phyloP scores from a whole-genome alignment of 306 rosid species.

The Trifolium repens region DNA sequence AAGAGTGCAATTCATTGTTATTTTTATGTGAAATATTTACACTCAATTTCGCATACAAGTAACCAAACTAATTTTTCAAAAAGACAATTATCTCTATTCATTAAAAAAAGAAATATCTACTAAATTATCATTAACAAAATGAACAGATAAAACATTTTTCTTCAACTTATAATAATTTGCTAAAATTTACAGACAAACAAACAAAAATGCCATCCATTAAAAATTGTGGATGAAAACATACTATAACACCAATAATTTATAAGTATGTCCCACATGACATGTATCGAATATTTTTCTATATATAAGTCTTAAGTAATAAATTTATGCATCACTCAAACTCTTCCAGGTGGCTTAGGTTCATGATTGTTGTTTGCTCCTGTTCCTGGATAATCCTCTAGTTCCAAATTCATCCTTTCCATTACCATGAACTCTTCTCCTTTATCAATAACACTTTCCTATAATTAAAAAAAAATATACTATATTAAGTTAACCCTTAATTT shows the following conservation, averaged over 20 bases:
- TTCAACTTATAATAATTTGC: neutral
- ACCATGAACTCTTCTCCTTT: constrained; percentile 22
- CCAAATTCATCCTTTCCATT: constrained; percentile 51
- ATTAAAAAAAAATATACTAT: neutral
- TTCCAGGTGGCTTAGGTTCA: constrained; percentile 59
- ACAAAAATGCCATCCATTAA: neutral
- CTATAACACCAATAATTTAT: neutral
- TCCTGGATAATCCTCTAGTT: constrained; percentile 55
- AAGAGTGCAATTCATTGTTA: too few relatives aligned
- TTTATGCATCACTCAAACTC: constrained; percentile 24
- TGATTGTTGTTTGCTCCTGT: constrained; percentile 65
- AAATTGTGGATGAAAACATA: neutral
- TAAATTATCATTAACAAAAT: neutral
- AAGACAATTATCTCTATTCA: too few relatives aligned
- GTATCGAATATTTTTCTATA: neutral
- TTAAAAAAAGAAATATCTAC: neutral
- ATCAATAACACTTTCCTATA: constrained; percentile 42
- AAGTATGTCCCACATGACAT: constrained; percentile 6
- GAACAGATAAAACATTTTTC: neutral
- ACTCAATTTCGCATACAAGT: neutral
- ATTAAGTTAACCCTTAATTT: neutral
- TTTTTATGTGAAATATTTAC: neutral
- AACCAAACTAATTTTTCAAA: neutral
- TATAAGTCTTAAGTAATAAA: neutral
- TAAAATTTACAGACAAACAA: neutral